These are phyloP conservation scores for Phytophthora pluvialis DNA, from an alignment of 352 stramenopile species.

Conservation along the genomic window DNA sequence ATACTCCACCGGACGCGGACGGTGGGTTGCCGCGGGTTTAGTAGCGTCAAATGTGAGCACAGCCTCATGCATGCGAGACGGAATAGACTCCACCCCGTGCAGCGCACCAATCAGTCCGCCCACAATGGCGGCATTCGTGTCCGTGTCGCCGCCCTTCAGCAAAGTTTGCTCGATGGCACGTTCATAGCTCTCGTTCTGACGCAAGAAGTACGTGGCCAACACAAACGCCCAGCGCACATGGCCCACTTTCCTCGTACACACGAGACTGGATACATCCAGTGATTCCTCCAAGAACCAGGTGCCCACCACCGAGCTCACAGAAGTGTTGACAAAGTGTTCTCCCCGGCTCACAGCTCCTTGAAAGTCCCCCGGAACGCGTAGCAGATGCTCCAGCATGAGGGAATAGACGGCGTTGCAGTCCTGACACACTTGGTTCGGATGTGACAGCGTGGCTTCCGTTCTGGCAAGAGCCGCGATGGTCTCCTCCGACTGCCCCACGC, in stretches of 20 bases:
- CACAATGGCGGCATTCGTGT: slow-evolving; percentile 70
- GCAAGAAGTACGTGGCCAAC: slow-evolving; percentile 55
- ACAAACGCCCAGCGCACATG: slow-evolving; percentile 63
- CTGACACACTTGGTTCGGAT: slow-evolving; percentile 59
- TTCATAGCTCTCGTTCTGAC: slow-evolving; percentile 47
- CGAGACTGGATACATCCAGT: slow-evolving; percentile 39
- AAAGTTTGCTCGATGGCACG: slow-evolving; percentile 54
- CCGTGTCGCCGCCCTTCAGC: slow-evolving; percentile 60
- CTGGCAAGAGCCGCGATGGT: slow-evolving; percentile 40
- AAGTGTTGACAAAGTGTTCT: slow-evolving; percentile 42
- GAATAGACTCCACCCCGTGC: slow-evolving; percentile 51
- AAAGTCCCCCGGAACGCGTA: slow-evolving; percentile 44
- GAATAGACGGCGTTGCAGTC: slow-evolving; percentile 72
- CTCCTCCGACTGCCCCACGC: slow-evolving; percentile 25
- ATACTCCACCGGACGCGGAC: slow-evolving; percentile 39
- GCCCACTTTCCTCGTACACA: slow-evolving; percentile 41
- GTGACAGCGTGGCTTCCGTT: slow-evolving; percentile 53
- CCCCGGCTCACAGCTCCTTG: slow-evolving; percentile 42
- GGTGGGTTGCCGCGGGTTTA: slow-evolving; percentile 18
- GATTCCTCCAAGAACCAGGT: slow-evolving; percentile 60
- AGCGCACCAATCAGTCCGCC: slow-evolving; percentile 56
- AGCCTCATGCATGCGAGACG: slow-evolving; percentile 44
- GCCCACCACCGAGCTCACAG: slow-evolving; percentile 36
- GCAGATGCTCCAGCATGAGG: slow-evolving; percentile 51
- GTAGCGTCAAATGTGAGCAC: slow-evolving; percentile 55